Evolutionary conservation across 495 filamentous ascomycete genomes (phyloP), one percentile per base, ranked within the genome.

Genomic region (Penicillium alfredii): DNA sequence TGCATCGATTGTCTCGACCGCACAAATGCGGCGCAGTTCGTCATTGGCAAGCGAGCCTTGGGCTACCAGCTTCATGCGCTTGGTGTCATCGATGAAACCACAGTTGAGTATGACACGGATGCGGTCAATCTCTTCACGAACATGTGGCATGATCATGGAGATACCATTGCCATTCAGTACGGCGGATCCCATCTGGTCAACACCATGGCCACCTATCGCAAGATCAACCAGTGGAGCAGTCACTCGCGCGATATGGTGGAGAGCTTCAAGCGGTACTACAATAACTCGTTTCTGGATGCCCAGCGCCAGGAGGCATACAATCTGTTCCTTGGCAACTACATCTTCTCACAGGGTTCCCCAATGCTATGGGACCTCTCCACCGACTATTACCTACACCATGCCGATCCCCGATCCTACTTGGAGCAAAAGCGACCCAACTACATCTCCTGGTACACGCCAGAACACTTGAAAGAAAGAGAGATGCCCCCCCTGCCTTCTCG

Each of bases 271-370:
- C 80, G 92, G 19, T 98, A 97, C 64, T 98, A 98, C 64, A 94
- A 97, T 59, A 98, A 98, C 58, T 95, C 89, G 0, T 98, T 98
- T 62, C 72, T 97, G 6, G 92, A 98, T 58, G 84, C 84, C 12
- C 92, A 97, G 54, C 78, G 92, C 26, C 92, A 98, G 63, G 92
- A 98, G 55, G 92, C 93, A 0, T 97, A 97, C 57, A 98, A 98
- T 42, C 77, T 98, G 13, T 98, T 98, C 49, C 78, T 98, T 9
- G 92, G 92, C 5, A 96, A 97, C 52, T 98, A 97, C 61, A 92
- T 86, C 28, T 97, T 84, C 50, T 65, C 77, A 8, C 84, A 92
- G 50, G 92, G 88, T 1, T 82, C 93, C 42, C 93, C 92, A 1
- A 93, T 96, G 88, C 74, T 98, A 4, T 98, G 92, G 92, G 92